These are phyloP conservation scores for Pythium aquatile DNA, from an alignment of 352 stramenopile species.

Conservation along the genomic window DNA sequence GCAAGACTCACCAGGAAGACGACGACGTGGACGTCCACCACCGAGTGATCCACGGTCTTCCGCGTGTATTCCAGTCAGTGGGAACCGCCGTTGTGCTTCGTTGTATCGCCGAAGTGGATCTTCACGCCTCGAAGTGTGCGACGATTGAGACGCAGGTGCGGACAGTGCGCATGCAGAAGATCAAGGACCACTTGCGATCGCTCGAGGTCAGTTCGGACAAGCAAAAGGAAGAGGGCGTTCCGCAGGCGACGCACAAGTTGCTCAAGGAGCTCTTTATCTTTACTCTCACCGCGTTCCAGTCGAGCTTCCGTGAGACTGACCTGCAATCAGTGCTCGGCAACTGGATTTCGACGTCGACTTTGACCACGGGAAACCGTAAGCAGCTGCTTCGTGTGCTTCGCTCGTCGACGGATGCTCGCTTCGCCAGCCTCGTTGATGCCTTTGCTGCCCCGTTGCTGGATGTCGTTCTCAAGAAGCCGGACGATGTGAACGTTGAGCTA, in stretches of 20 bases:
- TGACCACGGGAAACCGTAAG: slow-evolving; percentile 14
- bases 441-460: slow-evolving; percentile 19
- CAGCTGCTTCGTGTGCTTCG: slow-evolving; percentile 18
- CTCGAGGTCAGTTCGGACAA: neutral
- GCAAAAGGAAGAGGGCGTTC: neutral
- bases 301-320: slow-evolving; percentile 9
- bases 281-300: slow-evolving; percentile 23
- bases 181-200: slow-evolving; percentile 29
- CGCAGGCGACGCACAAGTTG: slow-evolving; percentile 2
- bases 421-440: slow-evolving; percentile 15
- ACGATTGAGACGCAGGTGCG: slow-evolving; percentile 33
- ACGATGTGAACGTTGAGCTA: slow-evolving; percentile 8
- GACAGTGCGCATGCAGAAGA: slow-evolving; percentile 29
- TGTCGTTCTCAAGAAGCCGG: neutral
- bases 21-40: slow-evolving; percentile 24
- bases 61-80: slow-evolving; percentile 30
- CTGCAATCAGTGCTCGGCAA: slow-evolving; percentile 5
- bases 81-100: slow-evolving; percentile 25
- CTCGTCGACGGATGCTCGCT: slow-evolving; percentile 22
- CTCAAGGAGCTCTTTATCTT: slow-evolving; percentile 28
- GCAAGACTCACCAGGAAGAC: slow-evolving; percentile 9
- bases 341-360: slow-evolving; percentile 10
- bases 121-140: slow-evolving; percentile 29
- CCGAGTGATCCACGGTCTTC: slow-evolving; percentile 25
- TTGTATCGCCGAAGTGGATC: slow-evolving; percentile 26